Percentiles rank a stretch among this genome's conserved stretches.
phyloP scores from a whole-genome alignment of 2,329 filamentous ascomycete species.

The Bretziella fagacearum region DNA sequence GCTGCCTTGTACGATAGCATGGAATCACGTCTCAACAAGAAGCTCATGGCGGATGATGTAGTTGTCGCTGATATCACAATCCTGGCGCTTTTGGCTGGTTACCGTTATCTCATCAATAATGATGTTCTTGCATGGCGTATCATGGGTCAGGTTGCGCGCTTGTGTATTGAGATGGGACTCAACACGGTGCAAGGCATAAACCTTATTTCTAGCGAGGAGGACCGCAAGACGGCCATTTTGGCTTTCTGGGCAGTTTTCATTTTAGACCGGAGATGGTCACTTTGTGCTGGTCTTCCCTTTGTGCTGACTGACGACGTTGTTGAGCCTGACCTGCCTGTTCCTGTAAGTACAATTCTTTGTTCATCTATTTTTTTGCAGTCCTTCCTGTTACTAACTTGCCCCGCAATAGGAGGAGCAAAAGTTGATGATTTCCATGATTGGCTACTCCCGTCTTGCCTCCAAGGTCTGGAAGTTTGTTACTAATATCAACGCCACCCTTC shows the following conservation, averaged over 20 bases:
- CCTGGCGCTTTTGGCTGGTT: conserved; percentile 39
- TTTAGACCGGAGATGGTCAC: conserved; percentile 72
- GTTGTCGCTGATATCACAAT: conserved; percentile 33
- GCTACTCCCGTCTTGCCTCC: conserved; percentile 65
- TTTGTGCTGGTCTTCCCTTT: conserved; percentile 78
- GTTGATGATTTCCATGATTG: conserved; percentile 70
- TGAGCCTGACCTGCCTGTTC: conserved; percentile 60
- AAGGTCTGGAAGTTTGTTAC: conserved; percentile 75
- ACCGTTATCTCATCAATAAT: conserved; percentile 72
- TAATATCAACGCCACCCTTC: conserved; percentile 43
- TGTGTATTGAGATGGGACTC: conserved; percentile 69
- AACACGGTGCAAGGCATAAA: conserved; percentile 60
- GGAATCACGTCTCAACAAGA: conserved; percentile 51
- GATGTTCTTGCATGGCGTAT: conserved; percentile 75
- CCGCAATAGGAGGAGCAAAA: conserved; percentile 34
- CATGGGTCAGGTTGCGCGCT: conserved; percentile 63
- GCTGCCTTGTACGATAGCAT: conserved; percentile 60
- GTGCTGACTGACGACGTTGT: conserved; percentile 74
- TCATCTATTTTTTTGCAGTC: not conserved
- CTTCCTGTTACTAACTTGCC: conserved; percentile 16
- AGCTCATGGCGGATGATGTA: conserved; percentile 37
- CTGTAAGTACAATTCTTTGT: conserved; percentile 39
- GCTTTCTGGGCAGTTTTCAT: conserved; percentile 81
- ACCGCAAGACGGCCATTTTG: conserved; percentile 49
- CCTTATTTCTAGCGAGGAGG: conserved; percentile 49